Conservation (phyloP, 164 flowering plant genomes). For the Brasenia schreberi region DNA sequence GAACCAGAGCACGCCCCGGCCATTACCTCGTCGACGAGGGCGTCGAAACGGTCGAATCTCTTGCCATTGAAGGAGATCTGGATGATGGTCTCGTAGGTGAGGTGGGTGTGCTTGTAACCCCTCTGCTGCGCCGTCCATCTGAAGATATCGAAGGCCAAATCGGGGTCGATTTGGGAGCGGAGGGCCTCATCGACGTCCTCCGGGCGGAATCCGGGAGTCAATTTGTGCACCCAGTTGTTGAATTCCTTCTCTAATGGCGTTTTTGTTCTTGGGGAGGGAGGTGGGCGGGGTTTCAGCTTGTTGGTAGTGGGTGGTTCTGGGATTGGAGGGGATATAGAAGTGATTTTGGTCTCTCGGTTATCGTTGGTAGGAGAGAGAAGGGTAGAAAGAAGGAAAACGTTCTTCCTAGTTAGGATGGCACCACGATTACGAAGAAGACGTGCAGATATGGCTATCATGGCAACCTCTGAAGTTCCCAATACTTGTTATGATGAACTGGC, state of each 20-base stretch:
- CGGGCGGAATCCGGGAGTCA: conserved; percentile 69
- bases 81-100: conserved; percentile 55
- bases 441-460: background rate
- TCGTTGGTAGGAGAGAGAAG: background rate
- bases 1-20: conserved; percentile 61
- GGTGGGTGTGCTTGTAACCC: conserved; percentile 47
- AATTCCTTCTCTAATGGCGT: conserved; percentile 72
- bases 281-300: background rate
- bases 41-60: conserved; percentile 35
- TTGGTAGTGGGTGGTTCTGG: background rate
- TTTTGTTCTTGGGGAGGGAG: conserved; percentile 17
- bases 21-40: conserved; percentile 63
- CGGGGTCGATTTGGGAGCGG: conserved; percentile 64
- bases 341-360: background rate
- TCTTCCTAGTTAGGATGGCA: background rate
- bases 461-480: background rate
- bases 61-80: conserved; percentile 22
- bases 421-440: background rate
- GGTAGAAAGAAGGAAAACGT: background rate
- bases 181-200: conserved; percentile 54
- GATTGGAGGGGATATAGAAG: background rate
- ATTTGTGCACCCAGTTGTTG: conserved; percentile 56
- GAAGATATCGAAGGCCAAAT: conserved; percentile 85
- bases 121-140: conserved; percentile 52
- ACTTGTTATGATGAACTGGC: too few species aligned